A percentile compares a stretch with the other conserved stretches of the same genome.
These are phyloP conservation scores for Camelina sativa DNA, from an alignment of 345 rosid genomes.

Conservation along the genomic window DNA sequence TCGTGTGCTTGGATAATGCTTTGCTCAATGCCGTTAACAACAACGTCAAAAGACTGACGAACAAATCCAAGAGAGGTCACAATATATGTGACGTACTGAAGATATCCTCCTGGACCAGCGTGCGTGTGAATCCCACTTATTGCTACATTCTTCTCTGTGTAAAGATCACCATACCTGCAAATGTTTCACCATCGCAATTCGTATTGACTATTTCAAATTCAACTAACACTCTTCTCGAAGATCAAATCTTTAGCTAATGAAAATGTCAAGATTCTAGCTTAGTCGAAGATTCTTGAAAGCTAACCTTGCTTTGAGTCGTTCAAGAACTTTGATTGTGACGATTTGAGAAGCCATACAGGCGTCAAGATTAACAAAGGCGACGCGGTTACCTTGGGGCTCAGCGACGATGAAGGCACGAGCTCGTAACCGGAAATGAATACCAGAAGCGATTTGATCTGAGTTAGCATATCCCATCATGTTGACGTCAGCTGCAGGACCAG, in stretches of 20 bases:
- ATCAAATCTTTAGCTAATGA: slow-evolving; percentile 22
- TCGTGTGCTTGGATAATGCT: slow-evolving; percentile 87
- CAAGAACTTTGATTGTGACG: slow-evolving; percentile 73
- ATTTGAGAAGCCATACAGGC: slow-evolving; percentile 99
- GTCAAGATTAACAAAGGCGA: slow-evolving; percentile 89
- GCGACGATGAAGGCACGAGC: slow-evolving; percentile 91
- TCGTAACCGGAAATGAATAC: slow-evolving; percentile 88
- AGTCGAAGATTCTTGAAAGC: not conserved
- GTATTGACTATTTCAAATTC: not conserved
- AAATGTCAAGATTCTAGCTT: not conserved
- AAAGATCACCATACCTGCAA: slow-evolving; percentile 85
- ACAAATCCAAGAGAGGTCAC: slow-evolving; percentile 98
- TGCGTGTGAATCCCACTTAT: slow-evolving; percentile 98
- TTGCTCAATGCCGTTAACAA: slow-evolving; percentile 94
- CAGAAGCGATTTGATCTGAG: slow-evolving; percentile 75
- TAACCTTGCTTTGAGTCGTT: slow-evolving; percentile 40
- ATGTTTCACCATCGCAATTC: not conserved
- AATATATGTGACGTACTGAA: slow-evolving; percentile 81
- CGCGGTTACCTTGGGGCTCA: slow-evolving; percentile 74
- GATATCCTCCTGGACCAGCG: slow-evolving; percentile 99
- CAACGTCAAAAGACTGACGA: slow-evolving; percentile 85
- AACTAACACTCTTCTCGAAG: not conserved
- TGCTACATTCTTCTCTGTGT: slow-evolving; percentile 89
- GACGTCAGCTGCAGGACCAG: slow-evolving; percentile 99
- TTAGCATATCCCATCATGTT: slow-evolving; percentile 99